Evolutionary conservation across 441 rosid species (phyloP).

Genomic region (Populus hybrid): DNA sequence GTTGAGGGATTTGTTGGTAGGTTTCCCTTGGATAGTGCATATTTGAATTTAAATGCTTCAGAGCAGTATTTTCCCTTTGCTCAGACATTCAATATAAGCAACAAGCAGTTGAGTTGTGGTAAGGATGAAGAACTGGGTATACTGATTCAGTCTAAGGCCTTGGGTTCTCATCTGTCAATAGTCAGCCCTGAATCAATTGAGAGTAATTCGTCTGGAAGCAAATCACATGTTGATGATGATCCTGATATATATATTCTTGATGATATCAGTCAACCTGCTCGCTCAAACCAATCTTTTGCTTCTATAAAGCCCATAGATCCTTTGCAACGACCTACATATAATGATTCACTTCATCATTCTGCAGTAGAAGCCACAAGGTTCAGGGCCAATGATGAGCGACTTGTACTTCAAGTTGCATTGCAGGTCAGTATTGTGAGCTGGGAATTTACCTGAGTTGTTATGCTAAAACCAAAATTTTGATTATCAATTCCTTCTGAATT

Average conservation of each 20-base stretch:
- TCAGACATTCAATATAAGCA: constrained; percentile 31
- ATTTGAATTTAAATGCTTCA: constrained; percentile 28
- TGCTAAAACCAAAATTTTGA: background rate
- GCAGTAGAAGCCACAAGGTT: constrained; percentile 40
- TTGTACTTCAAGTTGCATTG: constrained; percentile 63
- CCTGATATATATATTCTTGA: constrained; percentile 78
- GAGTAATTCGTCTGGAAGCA: constrained; percentile 55
- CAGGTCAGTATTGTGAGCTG: constrained; percentile 48
- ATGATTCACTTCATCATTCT: constrained; percentile 30
- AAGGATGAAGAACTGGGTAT: constrained; percentile 35
- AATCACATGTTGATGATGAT: constrained; percentile 58
- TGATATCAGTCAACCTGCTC: constrained; percentile 59
- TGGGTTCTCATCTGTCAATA: constrained; percentile 40
- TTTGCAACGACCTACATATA: constrained; percentile 24
- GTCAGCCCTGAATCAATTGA: constrained; percentile 66
- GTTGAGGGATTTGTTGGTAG: constrained; percentile 26
- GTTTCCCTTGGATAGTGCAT: constrained; percentile 15
- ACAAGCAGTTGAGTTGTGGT: constrained; percentile 28
- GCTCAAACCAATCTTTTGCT: constrained; percentile 12
- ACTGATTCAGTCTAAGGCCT: constrained; percentile 30
- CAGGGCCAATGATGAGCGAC: constrained; percentile 50
- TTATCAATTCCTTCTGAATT: background rate
- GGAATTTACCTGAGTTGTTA: background rate
- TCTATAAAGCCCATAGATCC: constrained; percentile 15
- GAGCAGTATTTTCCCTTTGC: constrained; percentile 29